These are phyloP conservation scores for Ottelia alismoides DNA, from an alignment of 106 monocot species.

Conservation along the genomic window DNA sequence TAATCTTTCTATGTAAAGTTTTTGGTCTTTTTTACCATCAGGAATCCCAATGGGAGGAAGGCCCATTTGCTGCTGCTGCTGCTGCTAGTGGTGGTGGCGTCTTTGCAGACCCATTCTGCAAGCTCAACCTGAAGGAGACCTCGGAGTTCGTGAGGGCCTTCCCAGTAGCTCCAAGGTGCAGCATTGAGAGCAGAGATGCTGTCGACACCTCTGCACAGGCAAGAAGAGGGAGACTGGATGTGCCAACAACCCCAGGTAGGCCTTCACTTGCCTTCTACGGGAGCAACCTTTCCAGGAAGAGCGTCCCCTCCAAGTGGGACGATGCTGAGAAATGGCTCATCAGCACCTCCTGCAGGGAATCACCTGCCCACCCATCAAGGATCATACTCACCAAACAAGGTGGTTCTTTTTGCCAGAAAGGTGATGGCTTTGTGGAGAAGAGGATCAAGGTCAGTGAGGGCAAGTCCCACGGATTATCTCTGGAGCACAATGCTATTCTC, in stretches of 20 bases:
- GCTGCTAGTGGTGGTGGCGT: conserved; percentile 16
- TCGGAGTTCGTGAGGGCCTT: conserved; percentile 53
- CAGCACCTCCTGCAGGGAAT: conserved; percentile 42
- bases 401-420: conserved; percentile 10
- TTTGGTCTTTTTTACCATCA: conserved; percentile 6
- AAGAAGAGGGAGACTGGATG: conserved; percentile 35
- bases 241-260: conserved; percentile 62
- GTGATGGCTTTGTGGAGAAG: conserved; percentile 18
- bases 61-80: conserved; percentile 14
- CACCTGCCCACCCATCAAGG: conserved; percentile 31
- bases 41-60: conserved; percentile 17
- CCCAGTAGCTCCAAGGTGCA: conserved; percentile 23
- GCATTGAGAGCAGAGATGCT: conserved; percentile 1
- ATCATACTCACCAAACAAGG: conserved; percentile 11
- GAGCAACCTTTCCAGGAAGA: conserved; percentile 36
- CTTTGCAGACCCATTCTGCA: conserved; percentile 49
- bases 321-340: conserved; percentile 86
- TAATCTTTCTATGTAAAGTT: no score
- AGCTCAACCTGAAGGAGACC: conserved; percentile 57
- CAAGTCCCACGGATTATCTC: conserved; percentile 7
- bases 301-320: conserved; percentile 83
- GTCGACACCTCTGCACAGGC: conserved; percentile 21
- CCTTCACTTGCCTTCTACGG: conserved; percentile 47
- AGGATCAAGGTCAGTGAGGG: conserved; percentile 14
- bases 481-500: conserved; percentile 9